Evolutionary conservation across 768 basidiomycete species (phyloP).

Genomic region (Phaeolepiota aurea): DNA sequence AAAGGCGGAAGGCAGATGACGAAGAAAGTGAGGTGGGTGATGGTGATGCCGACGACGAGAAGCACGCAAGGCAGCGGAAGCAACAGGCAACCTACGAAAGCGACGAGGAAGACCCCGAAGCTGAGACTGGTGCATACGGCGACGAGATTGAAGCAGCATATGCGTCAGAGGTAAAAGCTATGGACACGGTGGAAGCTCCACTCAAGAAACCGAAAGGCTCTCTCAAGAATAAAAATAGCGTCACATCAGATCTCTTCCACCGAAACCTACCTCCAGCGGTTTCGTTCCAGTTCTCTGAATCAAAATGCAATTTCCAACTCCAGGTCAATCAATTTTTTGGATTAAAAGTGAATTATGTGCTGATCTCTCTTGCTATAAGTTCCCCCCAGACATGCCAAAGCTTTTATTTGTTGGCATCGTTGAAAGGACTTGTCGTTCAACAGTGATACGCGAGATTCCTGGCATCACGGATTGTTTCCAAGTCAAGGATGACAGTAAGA

Average conservation of each 20-base stretch:
- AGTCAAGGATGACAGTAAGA: slow-evolving; percentile 49
- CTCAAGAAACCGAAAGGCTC: slow-evolving; percentile 18
- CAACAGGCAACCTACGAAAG: slow-evolving; percentile 74
- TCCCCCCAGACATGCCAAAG: slow-evolving; percentile 83
- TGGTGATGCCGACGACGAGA: slow-evolving; percentile 74
- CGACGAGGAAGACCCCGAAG: slow-evolving; percentile 50
- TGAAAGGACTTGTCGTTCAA: slow-evolving; percentile 77
- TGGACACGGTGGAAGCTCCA: slow-evolving; percentile 19
- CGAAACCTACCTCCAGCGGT: slow-evolving; percentile 56
- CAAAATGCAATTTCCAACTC: slow-evolving; percentile 69
- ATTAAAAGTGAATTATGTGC: slow-evolving; percentile 3
- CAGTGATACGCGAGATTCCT: slow-evolving; percentile 84
- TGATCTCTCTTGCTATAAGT: slow-evolving; percentile 41
- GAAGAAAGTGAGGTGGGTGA: slow-evolving; percentile 74
- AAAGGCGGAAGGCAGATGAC: slow-evolving; percentile 41
- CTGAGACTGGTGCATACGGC: slow-evolving; percentile 30
- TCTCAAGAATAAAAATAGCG: slow-evolving; percentile 32
- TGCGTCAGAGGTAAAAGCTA: slow-evolving; percentile 39
- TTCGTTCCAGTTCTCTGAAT: slow-evolving; percentile 61
- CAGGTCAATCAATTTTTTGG: slow-evolving; percentile 46
- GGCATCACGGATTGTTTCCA: slow-evolving; percentile 86
- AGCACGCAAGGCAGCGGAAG: slow-evolving; percentile 61
- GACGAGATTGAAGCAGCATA: slow-evolving; percentile 61
- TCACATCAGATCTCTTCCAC: slow-evolving; percentile 44
- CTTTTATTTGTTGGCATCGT: slow-evolving; percentile 89